These are phyloP conservation scores for Erythrophleum ivorense DNA, from an alignment of 331 rosid genomes.

Conservation along the genomic window DNA sequence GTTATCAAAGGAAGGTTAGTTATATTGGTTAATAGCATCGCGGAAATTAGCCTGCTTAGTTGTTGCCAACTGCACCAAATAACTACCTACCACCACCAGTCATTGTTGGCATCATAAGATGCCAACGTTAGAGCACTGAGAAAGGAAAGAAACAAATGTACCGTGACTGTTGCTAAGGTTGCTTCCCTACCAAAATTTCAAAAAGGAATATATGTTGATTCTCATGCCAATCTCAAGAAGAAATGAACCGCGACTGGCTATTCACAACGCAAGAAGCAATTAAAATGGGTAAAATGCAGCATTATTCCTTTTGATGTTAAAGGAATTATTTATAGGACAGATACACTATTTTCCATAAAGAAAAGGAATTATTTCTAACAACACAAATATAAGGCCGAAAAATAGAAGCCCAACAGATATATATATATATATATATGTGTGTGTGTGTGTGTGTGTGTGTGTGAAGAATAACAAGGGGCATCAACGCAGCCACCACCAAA, in stretches of 20 bases:
- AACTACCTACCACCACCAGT: background rate
- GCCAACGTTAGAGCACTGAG: background rate
- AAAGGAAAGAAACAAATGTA: background rate
- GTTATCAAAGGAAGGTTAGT: background rate
- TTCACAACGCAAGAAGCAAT: background rate
- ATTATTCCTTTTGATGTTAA: background rate
- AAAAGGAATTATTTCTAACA: background rate
- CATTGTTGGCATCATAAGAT: background rate
- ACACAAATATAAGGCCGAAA: slow-evolving; percentile 39
- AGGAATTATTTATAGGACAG: background rate
- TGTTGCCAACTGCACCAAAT: background rate
- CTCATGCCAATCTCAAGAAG: background rate
- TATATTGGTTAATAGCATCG: background rate
- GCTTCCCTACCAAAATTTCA: background rate
- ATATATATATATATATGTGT: background rate
- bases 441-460: no score
- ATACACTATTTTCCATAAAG: background rate
- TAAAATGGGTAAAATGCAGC: background rate
- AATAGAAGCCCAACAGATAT: slow-evolving; percentile 21
- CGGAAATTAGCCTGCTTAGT: background rate
- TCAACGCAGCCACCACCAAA: slow-evolving; percentile 20
- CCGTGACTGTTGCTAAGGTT: background rate
- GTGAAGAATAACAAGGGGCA: slow-evolving; percentile 26
- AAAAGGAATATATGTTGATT: background rate
- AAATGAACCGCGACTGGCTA: background rate